Percentiles rank a stretch among this genome's conserved stretches.
These are phyloP conservation scores for Tetragonia tetragonoides DNA, from an alignment of 148 eudicot species.

Conservation along the genomic window DNA sequence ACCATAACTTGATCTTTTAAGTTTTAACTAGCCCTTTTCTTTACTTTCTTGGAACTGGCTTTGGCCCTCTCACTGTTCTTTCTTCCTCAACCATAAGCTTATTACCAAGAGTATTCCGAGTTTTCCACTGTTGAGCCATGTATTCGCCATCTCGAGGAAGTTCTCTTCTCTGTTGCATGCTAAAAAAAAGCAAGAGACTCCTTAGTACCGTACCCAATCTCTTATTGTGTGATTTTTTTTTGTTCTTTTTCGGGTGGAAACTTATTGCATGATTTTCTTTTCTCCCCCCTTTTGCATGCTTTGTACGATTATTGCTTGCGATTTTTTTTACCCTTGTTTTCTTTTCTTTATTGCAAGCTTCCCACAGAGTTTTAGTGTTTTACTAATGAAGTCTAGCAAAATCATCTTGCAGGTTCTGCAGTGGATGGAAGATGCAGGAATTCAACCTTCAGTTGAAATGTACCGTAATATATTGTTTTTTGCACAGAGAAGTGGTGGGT, in stretches of 20 bases:
- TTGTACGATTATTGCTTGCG: not conserved
- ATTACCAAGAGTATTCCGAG: not conserved
- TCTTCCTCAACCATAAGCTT: not conserved
- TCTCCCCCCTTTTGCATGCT: not conserved
- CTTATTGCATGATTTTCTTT: not conserved
- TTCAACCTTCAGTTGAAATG: constrained; percentile 67
- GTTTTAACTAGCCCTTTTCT: too few species aligned
- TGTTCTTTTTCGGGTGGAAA: too few species aligned
- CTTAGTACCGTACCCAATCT: not conserved
- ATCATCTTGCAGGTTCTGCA: constrained; percentile 59
- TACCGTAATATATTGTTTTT: constrained; percentile 50
- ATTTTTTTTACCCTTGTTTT: not conserved
- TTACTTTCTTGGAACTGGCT: too few species aligned
- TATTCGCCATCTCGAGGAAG: not conserved
- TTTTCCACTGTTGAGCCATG: not conserved
- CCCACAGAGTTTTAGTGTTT: not conserved
- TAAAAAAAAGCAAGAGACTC: not conserved
- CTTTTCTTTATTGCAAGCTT: not conserved
- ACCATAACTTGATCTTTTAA: too few species aligned
- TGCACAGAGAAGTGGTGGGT: constrained; percentile 62
- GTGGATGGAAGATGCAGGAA: constrained; percentile 90
- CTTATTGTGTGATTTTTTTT: not conserved
- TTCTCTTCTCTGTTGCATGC: too few species aligned
- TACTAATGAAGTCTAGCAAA: not conserved
- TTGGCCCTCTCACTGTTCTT: too few species aligned